Conservation (phyloP, 1,139 yeast genomes). For the Saccharomycopsis crataegensis region DNA sequence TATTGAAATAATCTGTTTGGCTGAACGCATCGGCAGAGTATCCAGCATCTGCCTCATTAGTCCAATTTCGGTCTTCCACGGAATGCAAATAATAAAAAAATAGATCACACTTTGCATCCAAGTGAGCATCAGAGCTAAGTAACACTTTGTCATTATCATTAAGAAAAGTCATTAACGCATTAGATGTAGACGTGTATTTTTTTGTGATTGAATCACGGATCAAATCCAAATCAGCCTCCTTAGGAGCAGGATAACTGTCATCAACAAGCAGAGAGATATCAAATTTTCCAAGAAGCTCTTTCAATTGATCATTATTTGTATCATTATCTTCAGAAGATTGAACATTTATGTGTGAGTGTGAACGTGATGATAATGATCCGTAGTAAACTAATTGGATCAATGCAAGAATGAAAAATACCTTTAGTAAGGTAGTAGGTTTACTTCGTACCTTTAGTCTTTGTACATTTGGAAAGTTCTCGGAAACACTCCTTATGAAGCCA, state of each 20-base stretch:
- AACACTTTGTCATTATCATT: background rate
- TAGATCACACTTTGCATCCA: constrained; percentile 13
- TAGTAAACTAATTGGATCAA: constrained; percentile 1
- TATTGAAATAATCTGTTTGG: constrained; percentile 1
- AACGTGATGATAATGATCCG: background rate
- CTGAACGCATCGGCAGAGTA: constrained; percentile 13
- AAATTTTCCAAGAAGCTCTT: background rate
- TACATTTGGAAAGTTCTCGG: background rate
- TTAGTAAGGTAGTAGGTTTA: background rate
- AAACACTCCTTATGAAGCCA: too few species aligned
- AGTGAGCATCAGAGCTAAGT: background rate
- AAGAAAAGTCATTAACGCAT: background rate
- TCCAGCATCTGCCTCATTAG: background rate
- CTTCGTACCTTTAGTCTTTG: background rate
- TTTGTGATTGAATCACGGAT: background rate
- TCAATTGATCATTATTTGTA: background rate
- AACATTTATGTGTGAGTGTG: background rate
- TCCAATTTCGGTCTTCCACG: background rate
- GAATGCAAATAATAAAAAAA: constrained; percentile 9
- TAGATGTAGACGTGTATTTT: background rate
- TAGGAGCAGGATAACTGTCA: too few species aligned
- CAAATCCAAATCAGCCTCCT: too few species aligned
- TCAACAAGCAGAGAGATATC: background rate
- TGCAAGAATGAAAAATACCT: background rate
- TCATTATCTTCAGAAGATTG: background rate